A percentile compares a stretch with the other conserved stretches of the same genome.
Evolutionary conservation across 495 filamentous ascomycete genomes (phyloP).

Genomic region (Penicillium salamii): DNA sequence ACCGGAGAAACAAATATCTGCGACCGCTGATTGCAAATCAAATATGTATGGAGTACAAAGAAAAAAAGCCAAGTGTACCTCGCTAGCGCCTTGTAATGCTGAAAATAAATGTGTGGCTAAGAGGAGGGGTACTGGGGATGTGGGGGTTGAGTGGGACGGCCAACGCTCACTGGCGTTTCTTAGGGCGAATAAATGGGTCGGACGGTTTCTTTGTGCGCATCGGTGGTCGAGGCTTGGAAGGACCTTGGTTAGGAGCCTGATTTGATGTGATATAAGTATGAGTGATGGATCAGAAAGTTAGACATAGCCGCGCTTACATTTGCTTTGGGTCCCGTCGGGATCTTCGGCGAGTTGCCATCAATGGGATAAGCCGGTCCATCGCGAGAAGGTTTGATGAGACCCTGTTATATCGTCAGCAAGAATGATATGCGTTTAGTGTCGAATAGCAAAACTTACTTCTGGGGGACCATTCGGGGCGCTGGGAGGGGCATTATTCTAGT

Average conservation of each 20-base stretch:
- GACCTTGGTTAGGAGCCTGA: constrained; percentile 10
- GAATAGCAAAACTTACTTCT: constrained; percentile 25
- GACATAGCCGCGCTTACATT: constrained; percentile 22
- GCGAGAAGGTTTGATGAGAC: constrained; percentile 39
- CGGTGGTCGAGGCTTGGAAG: constrained; percentile 26
- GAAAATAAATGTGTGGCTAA: not conserved
- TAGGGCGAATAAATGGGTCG: constrained; percentile 54
- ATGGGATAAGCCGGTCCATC: constrained; percentile 32
- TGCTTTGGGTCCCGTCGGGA: constrained; percentile 9
- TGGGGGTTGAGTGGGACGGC: not conserved
- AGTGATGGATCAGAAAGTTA: constrained; percentile 10
- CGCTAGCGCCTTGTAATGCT: constrained; percentile 17
- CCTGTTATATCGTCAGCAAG: constrained; percentile 18
- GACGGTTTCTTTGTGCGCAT: constrained; percentile 47
- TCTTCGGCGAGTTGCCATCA: constrained; percentile 10
- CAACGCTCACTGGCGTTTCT: constrained; percentile 28
- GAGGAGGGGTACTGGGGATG: not conserved
- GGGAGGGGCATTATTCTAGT: not conserved
- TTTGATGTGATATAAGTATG: not conserved
- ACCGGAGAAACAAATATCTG: not conserved
- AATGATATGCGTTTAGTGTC: not conserved
- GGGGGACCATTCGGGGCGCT: constrained; percentile 20
- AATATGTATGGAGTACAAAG: not conserved
- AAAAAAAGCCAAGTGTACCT: not conserved
- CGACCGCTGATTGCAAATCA: not conserved